phyloP scores from a whole-genome alignment of 208 protist genomes.

The Zelonia costaricensis region DNA sequence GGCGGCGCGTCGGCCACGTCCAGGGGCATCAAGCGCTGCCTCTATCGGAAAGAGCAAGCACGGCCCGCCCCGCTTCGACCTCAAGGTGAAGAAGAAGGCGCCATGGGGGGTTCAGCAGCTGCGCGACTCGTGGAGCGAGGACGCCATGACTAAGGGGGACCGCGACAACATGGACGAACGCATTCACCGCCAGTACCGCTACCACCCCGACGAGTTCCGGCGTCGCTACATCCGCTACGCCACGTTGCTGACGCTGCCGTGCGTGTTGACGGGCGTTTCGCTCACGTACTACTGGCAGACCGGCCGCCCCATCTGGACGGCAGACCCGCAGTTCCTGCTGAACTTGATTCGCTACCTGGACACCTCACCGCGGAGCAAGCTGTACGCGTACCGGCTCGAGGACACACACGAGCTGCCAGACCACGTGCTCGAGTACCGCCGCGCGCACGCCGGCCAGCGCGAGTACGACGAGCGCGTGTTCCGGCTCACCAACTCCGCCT shows the following conservation, averaged over 20 bases:
- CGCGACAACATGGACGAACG: slow-evolving; percentile 78
- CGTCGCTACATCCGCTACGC: slow-evolving; percentile 59
- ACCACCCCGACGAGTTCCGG: slow-evolving; percentile 78
- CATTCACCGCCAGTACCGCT: slow-evolving; percentile 85
- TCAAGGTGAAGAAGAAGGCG: slow-evolving; percentile 60
- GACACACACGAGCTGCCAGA: slow-evolving; percentile 57
- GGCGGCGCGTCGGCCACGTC: no score
- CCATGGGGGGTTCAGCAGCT: slow-evolving; percentile 86
- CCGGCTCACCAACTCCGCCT: slow-evolving; percentile 40
- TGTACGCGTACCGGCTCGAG: slow-evolving; percentile 60
- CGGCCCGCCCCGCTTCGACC: background rate
- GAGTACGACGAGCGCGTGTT: slow-evolving; percentile 40
- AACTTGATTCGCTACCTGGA: slow-evolving; percentile 66
- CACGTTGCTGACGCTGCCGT: slow-evolving; percentile 49
- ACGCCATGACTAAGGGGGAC: slow-evolving; percentile 80
- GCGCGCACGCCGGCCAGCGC: slow-evolving; percentile 32
- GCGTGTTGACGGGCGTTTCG: slow-evolving; percentile 36
- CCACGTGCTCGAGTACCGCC: slow-evolving; percentile 54
- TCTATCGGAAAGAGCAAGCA: slow-evolving; percentile 21
- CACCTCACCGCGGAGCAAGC: slow-evolving; percentile 71
- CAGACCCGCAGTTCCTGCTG: slow-evolving; percentile 69
- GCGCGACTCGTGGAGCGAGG: slow-evolving; percentile 81
- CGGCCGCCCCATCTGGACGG: slow-evolving; percentile 60
- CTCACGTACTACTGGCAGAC: slow-evolving; percentile 60
- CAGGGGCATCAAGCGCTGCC: no score